Conservation (phyloP, 2,329 filamentous ascomycete genomes). For the Tolypocladium nubicola region DNA sequence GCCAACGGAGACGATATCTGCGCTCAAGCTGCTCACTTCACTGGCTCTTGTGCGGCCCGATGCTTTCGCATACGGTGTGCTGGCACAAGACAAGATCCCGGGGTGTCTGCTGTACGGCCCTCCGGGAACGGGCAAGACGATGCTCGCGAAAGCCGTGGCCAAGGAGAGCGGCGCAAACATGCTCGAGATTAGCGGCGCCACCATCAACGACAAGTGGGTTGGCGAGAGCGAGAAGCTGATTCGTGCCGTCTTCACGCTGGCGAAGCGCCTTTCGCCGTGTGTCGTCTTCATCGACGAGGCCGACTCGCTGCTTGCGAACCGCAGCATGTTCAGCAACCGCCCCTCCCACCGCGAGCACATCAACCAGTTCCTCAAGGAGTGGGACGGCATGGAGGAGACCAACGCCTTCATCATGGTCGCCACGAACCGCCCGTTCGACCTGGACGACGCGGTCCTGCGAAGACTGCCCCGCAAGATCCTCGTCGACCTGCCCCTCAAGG, state of each 20-base stretch:
- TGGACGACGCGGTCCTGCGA: conserved; percentile 80
- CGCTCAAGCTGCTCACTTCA: conserved; percentile 79
- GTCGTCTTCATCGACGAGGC: conserved; percentile 97
- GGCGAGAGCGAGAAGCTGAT: conserved; percentile 96
- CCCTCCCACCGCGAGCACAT: conserved; percentile 78
- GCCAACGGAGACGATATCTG: conserved; percentile 70
- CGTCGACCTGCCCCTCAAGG: conserved; percentile 59
- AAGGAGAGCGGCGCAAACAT: conserved; percentile 58
- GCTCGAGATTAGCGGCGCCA: conserved; percentile 84
- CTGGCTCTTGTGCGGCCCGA: conserved; percentile 80
- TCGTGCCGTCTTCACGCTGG: conserved; percentile 79
- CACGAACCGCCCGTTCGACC: conserved; percentile 88
- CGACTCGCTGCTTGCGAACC: conserved; percentile 78
- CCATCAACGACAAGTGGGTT: conserved; percentile 93
- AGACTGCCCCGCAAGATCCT: conserved; percentile 62
- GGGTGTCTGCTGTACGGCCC: conserved; percentile 83
- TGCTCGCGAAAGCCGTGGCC: conserved; percentile 58
- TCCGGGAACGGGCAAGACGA: conserved; percentile 67
- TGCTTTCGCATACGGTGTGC: conserved; percentile 90
- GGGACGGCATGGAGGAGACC: conserved; percentile 78
- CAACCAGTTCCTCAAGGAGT: conserved; percentile 93
- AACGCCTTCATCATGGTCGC: conserved; percentile 97
- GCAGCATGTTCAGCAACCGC: conserved; percentile 54
- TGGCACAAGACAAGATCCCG: conserved; percentile 83
- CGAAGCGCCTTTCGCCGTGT: conserved; percentile 82